A percentile compares a stretch with the other conserved stretches of the same genome.
phyloP scores from a whole-genome alignment of 106 monocot species.

The Chionographis japonica region DNA sequence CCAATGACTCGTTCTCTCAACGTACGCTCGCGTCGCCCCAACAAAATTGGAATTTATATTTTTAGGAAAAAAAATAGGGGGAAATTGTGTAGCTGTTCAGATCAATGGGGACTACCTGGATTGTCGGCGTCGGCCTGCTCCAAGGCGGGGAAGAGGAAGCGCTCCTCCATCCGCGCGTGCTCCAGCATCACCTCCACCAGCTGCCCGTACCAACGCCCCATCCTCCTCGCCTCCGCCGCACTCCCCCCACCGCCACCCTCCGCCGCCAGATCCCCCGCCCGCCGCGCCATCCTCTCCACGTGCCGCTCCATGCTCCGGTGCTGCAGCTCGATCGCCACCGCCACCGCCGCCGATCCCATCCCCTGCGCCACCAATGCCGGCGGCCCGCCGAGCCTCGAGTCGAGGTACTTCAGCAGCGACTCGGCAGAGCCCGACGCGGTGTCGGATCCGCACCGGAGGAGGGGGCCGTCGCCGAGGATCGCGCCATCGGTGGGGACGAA shows the following conservation, averaged over 20 bases:
- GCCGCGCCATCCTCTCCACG: slow-evolving; percentile 47
- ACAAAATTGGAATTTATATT: too few relatives aligned
- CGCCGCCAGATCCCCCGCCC: slow-evolving; percentile 33
- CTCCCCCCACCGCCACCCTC: slow-evolving; percentile 13
- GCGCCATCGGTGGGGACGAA: slow-evolving; percentile 27
- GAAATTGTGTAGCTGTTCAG: too few relatives aligned
- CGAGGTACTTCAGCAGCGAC: slow-evolving; percentile 38
- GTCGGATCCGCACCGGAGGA: slow-evolving; percentile 31
- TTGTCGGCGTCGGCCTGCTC: slow-evolving; percentile 35
- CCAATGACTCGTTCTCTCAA: too few relatives aligned
- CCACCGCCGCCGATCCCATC: slow-evolving; percentile 10
- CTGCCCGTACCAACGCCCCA: slow-evolving; percentile 48
- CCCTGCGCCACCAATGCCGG: not conserved
- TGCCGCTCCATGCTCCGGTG: slow-evolving; percentile 74
- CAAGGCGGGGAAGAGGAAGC: slow-evolving; percentile 58
- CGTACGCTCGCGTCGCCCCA: too few relatives aligned
- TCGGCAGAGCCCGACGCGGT: slow-evolving; percentile 31
- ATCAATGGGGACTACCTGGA: slow-evolving; percentile 22
- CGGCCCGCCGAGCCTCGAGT: slow-evolving; percentile 39
- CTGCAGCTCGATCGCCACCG: slow-evolving; percentile 39
- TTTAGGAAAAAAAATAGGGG: too few relatives aligned
- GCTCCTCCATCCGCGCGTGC: slow-evolving; percentile 96
- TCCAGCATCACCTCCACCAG: slow-evolving; percentile 80
- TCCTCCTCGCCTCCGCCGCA: slow-evolving; percentile 33
- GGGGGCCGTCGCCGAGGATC: slow-evolving; percentile 14